Evolutionary conservation across 1,284 basidiomycete genomes (phyloP), one percentile per base, ranked within the genome.

Genomic region (Mycena sp.): DNA sequence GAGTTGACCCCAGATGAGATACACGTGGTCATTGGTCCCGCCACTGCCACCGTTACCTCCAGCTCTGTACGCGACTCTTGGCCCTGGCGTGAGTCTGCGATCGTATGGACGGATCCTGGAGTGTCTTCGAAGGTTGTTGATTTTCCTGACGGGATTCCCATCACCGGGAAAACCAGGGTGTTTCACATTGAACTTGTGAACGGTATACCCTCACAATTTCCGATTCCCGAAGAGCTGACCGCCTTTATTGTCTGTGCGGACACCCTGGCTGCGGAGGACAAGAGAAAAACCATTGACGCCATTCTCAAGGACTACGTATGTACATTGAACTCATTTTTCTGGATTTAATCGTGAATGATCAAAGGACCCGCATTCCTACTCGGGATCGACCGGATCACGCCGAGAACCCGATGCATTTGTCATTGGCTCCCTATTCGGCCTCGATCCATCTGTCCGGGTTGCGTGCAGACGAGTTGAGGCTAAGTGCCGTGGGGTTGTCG

Each of bases 1-100:
- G 52, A 54, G 52, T 44, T 54, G 52, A 54, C 52, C 52, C 52
- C 52, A 54, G 52, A 54, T 54, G 52, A 54, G 52, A 54, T 54
- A 26, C 38, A 54, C 21, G 52, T 44, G 52, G 40, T 32, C 41
- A 54, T 43, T 54, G 52, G 52, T 43, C 52, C 52, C 38, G n/a
- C 41, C 41, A 32, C 38, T 21, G 41, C 52, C 38, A 30, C 38
- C n/a, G 26, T 54, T 23, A 54, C 38, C 40, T 28, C 28, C 40
- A 43, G 29, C 28, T 54, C 41, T 19, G 52, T 40, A 54, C 52
- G 52, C 52, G 52, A 54, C 52, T 54, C 48, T 30, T 52, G 50
- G 50, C 25, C 40, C 12, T 52, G 50, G 50, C 50, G 41, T 6
- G 6, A 25, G 29, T 53, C 51, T 3, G 41, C 51, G 11, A 53